Evolutionary conservation across 345 rosid genomes (phyloP).

Genomic region (Arabidopsis arenosa): DNA sequence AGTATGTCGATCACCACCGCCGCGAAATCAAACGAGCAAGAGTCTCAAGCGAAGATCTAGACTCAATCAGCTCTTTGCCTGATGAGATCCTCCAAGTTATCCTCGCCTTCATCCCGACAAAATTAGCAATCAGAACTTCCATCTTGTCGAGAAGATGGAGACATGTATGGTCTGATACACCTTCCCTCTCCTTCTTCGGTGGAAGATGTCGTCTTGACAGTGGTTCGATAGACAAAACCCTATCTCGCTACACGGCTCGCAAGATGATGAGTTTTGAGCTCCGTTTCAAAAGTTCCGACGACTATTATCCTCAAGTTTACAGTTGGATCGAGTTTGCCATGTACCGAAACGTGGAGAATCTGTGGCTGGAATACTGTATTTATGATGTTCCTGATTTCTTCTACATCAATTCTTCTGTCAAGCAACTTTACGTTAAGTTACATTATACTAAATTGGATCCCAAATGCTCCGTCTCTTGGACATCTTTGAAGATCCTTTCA

Average conservation of each 20-base stretch:
- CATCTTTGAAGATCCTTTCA: not conserved
- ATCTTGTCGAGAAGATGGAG: slow-evolving; percentile 34
- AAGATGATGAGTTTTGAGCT: no score
- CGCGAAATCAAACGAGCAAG: not conserved
- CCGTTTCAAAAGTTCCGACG: no score
- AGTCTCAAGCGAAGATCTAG: not conserved
- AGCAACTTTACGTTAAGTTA: not conserved
- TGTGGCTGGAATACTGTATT: not conserved
- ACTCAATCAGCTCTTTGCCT: slow-evolving; percentile 14
- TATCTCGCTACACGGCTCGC: no score
- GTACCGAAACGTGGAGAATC: slow-evolving; percentile 17
- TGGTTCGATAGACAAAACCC: no score
- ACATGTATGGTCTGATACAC: not conserved
- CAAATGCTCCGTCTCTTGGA: slow-evolving; percentile 7
- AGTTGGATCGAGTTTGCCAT: slow-evolving; percentile 30
- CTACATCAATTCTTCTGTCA: not conserved
- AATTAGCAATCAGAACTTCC: slow-evolving; percentile 21
- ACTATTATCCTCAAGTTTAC: no score
- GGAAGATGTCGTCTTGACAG: no score
- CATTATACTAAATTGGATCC: not conserved
- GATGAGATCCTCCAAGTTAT: slow-evolving; percentile 11
- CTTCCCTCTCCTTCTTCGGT: no score
- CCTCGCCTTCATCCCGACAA: not conserved
- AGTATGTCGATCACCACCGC: not conserved
- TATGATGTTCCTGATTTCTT: not conserved